phyloP scores from a whole-genome alignment of 768 basidiomycete species.

The Termitomyces sp. region DNA sequence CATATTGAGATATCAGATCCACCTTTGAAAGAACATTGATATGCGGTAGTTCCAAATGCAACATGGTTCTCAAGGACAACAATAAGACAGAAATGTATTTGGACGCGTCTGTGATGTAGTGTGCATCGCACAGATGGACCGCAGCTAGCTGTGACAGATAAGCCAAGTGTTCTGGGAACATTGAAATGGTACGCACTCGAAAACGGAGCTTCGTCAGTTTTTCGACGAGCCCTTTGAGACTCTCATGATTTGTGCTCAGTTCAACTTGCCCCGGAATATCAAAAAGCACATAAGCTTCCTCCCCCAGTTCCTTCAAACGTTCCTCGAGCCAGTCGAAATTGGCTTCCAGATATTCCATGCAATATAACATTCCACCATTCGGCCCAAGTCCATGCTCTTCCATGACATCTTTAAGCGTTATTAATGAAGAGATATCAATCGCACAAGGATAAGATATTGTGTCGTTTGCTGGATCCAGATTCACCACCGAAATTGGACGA shows the following conservation, averaged over 20 bases:
- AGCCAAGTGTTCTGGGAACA: not conserved
- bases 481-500: conserved; percentile 85
- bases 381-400: conserved; percentile 79
- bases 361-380: conserved; percentile 94
- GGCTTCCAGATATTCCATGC: conserved; percentile 94
- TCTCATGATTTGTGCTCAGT: conserved; percentile 92
- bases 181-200: conserved; percentile 54
- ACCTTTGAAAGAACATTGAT: conserved; percentile 96
- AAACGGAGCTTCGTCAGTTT: conserved; percentile 71
- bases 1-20: conserved; percentile 85
- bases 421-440: conserved; percentile 77
- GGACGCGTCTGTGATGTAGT: conserved; percentile 92
- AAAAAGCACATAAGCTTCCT: conserved; percentile 85
- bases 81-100: conserved; percentile 94
- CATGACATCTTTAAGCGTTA: conserved; percentile 89
- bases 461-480: conserved; percentile 94
- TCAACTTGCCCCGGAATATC: conserved; percentile 98
- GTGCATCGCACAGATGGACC: conserved; percentile 94
- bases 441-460: conserved; percentile 88
- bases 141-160: conserved; percentile 65
- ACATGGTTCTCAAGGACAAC: conserved; percentile 90
- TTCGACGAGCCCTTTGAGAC: conserved; percentile 74
- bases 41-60: conserved; percentile 98
- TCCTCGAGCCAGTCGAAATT: conserved; percentile 89
- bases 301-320: conserved; percentile 55